Base-by-base conservation (phyloP, 768 basidiomycete species). In the Clathrus columnatus region DNA sequence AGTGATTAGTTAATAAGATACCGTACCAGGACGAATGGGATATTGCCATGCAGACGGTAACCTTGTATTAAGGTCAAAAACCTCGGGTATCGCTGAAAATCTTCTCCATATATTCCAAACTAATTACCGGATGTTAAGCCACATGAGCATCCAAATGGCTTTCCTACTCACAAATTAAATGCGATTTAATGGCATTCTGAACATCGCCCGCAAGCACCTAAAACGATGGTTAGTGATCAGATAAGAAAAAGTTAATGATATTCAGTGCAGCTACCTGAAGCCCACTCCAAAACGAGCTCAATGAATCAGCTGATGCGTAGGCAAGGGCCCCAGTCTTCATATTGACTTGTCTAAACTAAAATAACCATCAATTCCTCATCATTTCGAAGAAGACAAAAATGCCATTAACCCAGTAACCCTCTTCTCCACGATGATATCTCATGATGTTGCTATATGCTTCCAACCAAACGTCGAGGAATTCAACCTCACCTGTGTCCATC, bases 251-350 rank as follows among this genome's bases (percentile, higher is more conserved):
- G n/a, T n/a, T n/a, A n/a, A n/a, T n/a, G n/a, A n/a, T n/a, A n/a
- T n/a, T n/a, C n/a, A n/a, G n/a, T n/a, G n/a, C n/a, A n/a, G 72
- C 63, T 4, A 68, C 70, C 69, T 96, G 95, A 16, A 97, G 73
- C 20, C 94, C 96, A n/a, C 95, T 91, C 83, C 94, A 92, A 68
- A 98, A 99, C 1, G 96, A 93, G 1, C 92, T 91, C 16, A 99
- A 72, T 1, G 92, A 96, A 67, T 99, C 96, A n/a, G 95, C 74
- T n/a, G 84, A 86, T 45, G 76, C 71, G 63, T 84, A 89, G 6
- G 83, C 75, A 5, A 82, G 73, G 57, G 89, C 84, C 18, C 94
- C 91, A 26, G 73, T 81, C 49, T 80, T 71, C 70, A 93, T 87
- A 56, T 90, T 82, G n/a, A 93, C 82, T 21, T 78, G 82, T 45